Evolutionary conservation across 139 green algal species (phyloP), one percentile per base, ranked within the genome.

Genomic region (Tetradesmus obliquus): DNA sequence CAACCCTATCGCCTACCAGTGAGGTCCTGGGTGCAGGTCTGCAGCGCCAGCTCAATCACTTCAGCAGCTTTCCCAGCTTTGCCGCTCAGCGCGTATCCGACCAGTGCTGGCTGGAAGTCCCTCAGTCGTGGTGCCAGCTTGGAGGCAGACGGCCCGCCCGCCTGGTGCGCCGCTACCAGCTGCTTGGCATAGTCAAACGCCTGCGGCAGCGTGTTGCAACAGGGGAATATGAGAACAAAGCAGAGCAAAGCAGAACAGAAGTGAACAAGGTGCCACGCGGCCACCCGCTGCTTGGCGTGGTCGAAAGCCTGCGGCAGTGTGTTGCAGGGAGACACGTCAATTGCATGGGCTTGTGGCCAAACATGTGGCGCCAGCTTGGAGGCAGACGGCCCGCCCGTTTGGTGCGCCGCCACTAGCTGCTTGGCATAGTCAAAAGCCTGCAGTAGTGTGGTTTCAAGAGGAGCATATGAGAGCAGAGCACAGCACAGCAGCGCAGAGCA

Each of bases 31-130:
- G 55, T 9, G 54, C 74, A 91, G 55, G n/a, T 15, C 55, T 86
- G 12, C 53, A 8, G 62, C 22, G 84, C 62, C 58, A 79, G 45
- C 15, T 58, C 66, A 8, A 86, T 22, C n/a, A 91, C 85, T 91
- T 94, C 32, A 10, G 92, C 92, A 0, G 93, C 93, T 13, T 92
- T 83, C 54, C 86, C 89, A 12, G 82, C 66, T 4, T 95, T 55
- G 0, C 95, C 95, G 0, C 22, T 57, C 24, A 94, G 90, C 2
- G 91, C 91, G 55, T 92, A 96, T 2, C 89, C 94, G 0, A 95
- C 32, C 32, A 97, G 85, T 0, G 95, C 95, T 24, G 95, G 95
- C 51, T 88, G 80, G 74, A 95, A 97, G 85, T 66, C 91, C 53
- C 95, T 92, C 55, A 97, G 92, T n/a, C 88, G 84, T 13, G 89